Conservation (phyloP, 768 basidiomycete species). For the Ramaria sp. region DNA sequence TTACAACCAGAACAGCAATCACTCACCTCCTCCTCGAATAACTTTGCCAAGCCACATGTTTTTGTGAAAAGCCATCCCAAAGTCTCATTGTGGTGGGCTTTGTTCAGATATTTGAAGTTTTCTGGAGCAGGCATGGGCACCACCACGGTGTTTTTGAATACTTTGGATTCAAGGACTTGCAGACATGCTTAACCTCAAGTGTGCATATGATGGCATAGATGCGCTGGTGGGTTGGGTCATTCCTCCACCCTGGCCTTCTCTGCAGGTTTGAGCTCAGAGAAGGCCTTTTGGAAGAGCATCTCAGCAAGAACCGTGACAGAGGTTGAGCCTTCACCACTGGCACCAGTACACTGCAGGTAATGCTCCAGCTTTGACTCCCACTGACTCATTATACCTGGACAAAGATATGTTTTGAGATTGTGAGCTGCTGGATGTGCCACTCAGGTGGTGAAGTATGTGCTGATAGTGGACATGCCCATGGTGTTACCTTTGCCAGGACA, state of each 20-base stretch:
- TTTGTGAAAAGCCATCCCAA: constrained; percentile 12
- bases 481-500: neutral
- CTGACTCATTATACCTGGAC: constrained; percentile 9
- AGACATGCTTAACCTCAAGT: constrained; percentile 3
- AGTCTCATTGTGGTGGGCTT: constrained; percentile 5
- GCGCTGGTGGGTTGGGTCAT: neutral
- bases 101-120: constrained; percentile 13
- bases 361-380: constrained; percentile 3
- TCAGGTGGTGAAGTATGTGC: neutral
- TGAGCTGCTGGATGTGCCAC: neutral
- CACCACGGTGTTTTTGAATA: constrained; percentile 12
- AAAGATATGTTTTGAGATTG: neutral
- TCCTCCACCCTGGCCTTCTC: neutral
- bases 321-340: constrained; percentile 12
- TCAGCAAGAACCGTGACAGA: constrained; percentile 12
- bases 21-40: neutral
- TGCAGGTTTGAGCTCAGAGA: constrained; percentile 9
- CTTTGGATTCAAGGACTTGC: neutral
- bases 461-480: neutral
- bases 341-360: constrained; percentile 12
- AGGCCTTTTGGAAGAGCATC: constrained; percentile 8
- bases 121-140: constrained; percentile 1
- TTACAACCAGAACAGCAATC: neutral
- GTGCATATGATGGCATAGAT: constrained; percentile 20
- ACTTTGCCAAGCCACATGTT: neutral